phyloP scores from a whole-genome alignment of 352 stramenopile species.

The Globisporangium cystogenes region DNA sequence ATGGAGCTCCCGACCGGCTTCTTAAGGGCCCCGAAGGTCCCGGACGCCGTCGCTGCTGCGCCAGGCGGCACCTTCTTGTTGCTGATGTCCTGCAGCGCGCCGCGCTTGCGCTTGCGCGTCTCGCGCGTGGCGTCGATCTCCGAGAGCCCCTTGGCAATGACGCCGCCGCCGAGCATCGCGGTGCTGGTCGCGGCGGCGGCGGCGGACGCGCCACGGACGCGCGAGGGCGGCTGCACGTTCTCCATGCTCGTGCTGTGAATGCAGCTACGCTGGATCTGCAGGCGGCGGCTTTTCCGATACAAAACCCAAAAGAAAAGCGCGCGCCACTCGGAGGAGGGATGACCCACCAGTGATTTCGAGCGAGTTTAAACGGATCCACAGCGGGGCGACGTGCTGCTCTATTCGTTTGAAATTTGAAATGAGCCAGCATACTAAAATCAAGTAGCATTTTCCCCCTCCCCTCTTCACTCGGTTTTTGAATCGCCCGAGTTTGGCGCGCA shows the following conservation, averaged over 20 bases:
- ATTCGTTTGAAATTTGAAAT: conserved; percentile 28
- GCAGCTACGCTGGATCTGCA: neutral
- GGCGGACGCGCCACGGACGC: neutral
- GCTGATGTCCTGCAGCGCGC: conserved; percentile 77
- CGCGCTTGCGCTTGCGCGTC: conserved; percentile 70
- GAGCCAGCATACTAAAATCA: conserved; percentile 22
- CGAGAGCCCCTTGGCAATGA: conserved; percentile 13
- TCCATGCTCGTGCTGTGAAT: conserved; percentile 7
- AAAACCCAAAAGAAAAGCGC: conserved; percentile 7
- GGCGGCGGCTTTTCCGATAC: conserved; percentile 12
- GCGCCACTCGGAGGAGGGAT: conserved; percentile 8
- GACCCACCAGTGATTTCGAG: conserved; percentile 4
- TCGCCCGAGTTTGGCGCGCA: too few relatives aligned
- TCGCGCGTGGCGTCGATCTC: conserved; percentile 17
- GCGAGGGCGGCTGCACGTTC: conserved; percentile 10
- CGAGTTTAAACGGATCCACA: neutral
- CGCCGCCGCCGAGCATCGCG: neutral
- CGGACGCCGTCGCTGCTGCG: conserved; percentile 1
- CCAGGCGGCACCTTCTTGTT: conserved; percentile 48
- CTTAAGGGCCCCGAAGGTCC: conserved; percentile 9
- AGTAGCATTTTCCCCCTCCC: conserved; percentile 15
- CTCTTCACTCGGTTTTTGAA: conserved; percentile 6
- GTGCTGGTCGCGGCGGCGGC: neutral
- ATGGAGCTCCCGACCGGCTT: conserved; percentile 13
- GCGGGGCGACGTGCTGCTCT: conserved; percentile 17